A percentile compares a stretch with the other conserved stretches of the same genome.
Conservation (phyloP, 176 grass and related monocot genomes). For the Oropetium thomaeum region DNA sequence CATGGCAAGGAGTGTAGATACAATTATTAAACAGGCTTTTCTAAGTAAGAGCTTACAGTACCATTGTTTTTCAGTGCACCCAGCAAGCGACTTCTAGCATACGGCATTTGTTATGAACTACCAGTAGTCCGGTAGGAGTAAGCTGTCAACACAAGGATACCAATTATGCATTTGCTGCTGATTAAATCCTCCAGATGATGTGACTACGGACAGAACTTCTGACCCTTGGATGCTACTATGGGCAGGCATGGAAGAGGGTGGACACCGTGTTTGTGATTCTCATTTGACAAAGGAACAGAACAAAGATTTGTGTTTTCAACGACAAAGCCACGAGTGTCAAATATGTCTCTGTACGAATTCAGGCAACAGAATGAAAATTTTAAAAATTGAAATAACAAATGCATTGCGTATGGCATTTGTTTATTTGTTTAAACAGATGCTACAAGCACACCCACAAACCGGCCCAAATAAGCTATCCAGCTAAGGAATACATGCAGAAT, state of each 20-base stretch:
- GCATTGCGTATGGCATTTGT: neutral
- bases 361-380: neutral
- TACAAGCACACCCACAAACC: neutral
- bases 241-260: too few species aligned
- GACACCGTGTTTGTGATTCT: too few species aligned
- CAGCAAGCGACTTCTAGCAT: constrained; percentile 15
- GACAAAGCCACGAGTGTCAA: too few species aligned
- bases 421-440: neutral
- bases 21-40: constrained; percentile 10
- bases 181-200: constrained; percentile 21
- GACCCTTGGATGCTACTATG: too few species aligned
- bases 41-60: constrained; percentile 18
- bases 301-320: too few species aligned
- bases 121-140: neutral
- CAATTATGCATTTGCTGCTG: constrained; percentile 13
- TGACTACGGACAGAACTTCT: too few species aligned
- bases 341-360: neutral
- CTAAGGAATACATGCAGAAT: neutral
- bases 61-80: constrained; percentile 10
- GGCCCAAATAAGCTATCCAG: neutral
- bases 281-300: too few species aligned
- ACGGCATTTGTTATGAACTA: constrained; percentile 14
- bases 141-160: constrained; percentile 14
- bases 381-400: neutral
- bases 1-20: neutral